A percentile compares a stretch with the other conserved stretches of the same genome.
These are phyloP conservation scores for Ephemerocybe angulata DNA, from an alignment of 768 basidiomycete genomes.

Conservation along the genomic window DNA sequence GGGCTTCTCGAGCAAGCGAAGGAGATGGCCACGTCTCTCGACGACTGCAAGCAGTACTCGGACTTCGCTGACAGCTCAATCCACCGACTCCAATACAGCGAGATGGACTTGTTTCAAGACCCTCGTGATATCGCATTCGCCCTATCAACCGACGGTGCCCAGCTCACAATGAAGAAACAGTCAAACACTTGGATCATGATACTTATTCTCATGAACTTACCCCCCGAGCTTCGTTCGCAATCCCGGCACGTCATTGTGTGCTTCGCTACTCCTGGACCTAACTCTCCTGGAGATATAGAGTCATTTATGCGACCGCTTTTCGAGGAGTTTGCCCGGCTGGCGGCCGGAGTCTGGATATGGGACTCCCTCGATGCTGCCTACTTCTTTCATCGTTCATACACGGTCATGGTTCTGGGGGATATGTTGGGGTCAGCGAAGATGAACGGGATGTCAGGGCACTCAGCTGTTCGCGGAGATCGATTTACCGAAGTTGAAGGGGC, in stretches of 20 bases:
- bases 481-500: conserved; percentile 25
- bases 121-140: conserved; percentile 30
- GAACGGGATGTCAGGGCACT: conserved; percentile 25
- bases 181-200: conserved; percentile 42
- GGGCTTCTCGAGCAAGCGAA: neutral
- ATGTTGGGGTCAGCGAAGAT: conserved; percentile 31
- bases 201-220: conserved; percentile 33
- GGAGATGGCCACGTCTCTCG: neutral
- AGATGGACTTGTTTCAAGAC: conserved; percentile 16
- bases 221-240: conserved; percentile 21
- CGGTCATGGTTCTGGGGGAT: conserved; percentile 24
- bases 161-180: conserved; percentile 38
- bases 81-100: conserved; percentile 14
- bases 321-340: conserved; percentile 23
- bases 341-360: conserved; percentile 31
- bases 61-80: conserved; percentile 17
- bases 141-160: conserved; percentile 37
- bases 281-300: conserved; percentile 22
- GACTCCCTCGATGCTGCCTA: conserved; percentile 24
- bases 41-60: conserved; percentile 13
- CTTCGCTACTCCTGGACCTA: conserved; percentile 25
- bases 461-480: conserved; percentile 24
- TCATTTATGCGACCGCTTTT: conserved; percentile 24
- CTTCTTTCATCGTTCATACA: conserved; percentile 16
- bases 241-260: conserved; percentile 21